Evolutionary conservation across 2,329 filamentous ascomycete species (phyloP).

Genomic region (Colletotrichum plurivorum): DNA sequence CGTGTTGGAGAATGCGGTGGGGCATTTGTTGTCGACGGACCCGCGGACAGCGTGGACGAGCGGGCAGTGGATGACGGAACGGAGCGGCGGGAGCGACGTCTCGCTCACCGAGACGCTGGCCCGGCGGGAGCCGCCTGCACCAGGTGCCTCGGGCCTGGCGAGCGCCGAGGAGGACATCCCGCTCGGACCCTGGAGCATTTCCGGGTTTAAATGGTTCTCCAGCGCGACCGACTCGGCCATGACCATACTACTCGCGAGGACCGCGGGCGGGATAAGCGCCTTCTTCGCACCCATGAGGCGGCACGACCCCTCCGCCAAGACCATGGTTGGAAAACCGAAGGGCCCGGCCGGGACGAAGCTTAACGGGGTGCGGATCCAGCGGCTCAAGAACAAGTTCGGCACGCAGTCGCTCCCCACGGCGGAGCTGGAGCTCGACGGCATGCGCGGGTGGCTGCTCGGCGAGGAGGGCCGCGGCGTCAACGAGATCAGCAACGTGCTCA

Average conservation of each 20-base stretch:
- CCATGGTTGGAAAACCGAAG: conserved; percentile 42
- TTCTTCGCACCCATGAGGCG: conserved; percentile 74
- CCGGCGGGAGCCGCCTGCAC: neutral
- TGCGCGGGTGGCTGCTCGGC: conserved; percentile 77
- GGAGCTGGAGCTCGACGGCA: conserved; percentile 75
- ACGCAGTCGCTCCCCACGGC: conserved; percentile 80
- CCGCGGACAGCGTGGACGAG: conserved; percentile 73
- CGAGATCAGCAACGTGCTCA: conserved; percentile 78
- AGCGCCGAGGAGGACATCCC: conserved; percentile 48
- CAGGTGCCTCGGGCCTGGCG: conserved; percentile 43
- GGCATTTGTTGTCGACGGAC: conserved; percentile 68
- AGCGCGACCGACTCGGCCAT: conserved; percentile 76
- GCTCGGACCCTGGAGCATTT: conserved; percentile 72
- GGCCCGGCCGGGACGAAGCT: conserved; percentile 56
- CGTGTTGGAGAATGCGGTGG: conserved; percentile 67
- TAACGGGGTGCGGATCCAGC: conserved; percentile 78
- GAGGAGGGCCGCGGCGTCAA: conserved; percentile 75
- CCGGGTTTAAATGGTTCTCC: conserved; percentile 81
- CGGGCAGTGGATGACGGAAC: conserved; percentile 85
- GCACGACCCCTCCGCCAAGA: conserved; percentile 45
- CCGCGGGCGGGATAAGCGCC: conserved; percentile 66
- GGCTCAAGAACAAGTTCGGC: conserved; percentile 81
- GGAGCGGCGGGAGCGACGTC: conserved; percentile 78
- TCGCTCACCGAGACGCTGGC: conserved; percentile 77
- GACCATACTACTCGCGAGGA: conserved; percentile 75